Evolutionary conservation across 2,329 filamentous ascomycete species (phyloP).

Genomic region (Penicillium carneum): DNA sequence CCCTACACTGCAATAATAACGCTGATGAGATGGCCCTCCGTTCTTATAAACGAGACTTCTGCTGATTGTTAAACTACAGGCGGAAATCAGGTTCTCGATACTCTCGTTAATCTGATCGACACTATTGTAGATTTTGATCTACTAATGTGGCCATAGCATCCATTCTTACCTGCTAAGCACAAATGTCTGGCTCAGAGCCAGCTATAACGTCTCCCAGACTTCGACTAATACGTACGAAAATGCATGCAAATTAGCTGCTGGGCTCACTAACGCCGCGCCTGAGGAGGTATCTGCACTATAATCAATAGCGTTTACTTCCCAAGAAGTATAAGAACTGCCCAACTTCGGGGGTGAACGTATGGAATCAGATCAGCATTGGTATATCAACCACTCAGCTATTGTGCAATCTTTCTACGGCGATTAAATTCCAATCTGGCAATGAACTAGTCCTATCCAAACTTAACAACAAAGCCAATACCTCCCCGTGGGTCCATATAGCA

Average conservation of each 20-base stretch:
- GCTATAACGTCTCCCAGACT: conserved; percentile 66
- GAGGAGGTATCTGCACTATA: conserved; percentile 62
- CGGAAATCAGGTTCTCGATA: conserved; percentile 72
- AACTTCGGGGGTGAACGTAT: neutral
- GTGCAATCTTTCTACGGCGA: conserved; percentile 69
- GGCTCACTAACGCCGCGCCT: conserved; percentile 71
- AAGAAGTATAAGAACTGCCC: neutral
- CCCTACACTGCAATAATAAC: conserved; percentile 74
- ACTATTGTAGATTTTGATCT: neutral
- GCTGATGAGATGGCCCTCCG: conserved; percentile 45
- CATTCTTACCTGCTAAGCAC: conserved; percentile 69
- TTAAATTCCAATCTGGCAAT: conserved; percentile 63
- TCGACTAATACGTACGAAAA: conserved; percentile 67
- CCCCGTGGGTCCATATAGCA: conserved; percentile 75
- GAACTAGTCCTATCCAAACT: conserved; percentile 75
- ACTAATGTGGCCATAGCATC: conserved; percentile 56
- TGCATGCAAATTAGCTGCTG: conserved; percentile 70
- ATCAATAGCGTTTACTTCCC: neutral
- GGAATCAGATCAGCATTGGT: conserved; percentile 58
- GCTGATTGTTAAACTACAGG: conserved; percentile 49
- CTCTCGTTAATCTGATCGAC: conserved; percentile 58
- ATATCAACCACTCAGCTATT: conserved; percentile 78
- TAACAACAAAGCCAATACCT: conserved; percentile 80
- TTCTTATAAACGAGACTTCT: neutral
- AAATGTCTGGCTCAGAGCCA: conserved; percentile 79